Evolutionary conservation across 176 grass and related monocot genomes (phyloP).

Genomic region (Bromus sterilis): DNA sequence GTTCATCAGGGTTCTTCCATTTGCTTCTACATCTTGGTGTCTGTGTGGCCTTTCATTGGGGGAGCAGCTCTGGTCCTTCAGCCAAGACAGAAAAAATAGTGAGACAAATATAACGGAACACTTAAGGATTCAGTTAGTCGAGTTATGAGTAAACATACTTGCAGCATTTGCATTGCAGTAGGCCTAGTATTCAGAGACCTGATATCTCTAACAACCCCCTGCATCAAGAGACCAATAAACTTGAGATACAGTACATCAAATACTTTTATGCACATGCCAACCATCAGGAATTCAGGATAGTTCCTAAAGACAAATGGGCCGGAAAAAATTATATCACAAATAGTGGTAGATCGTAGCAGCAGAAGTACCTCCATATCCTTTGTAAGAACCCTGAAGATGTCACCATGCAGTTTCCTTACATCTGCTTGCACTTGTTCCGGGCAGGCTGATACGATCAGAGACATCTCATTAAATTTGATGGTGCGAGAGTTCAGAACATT

Average conservation of each 20-base stretch:
- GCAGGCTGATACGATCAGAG: constrained; percentile 42
- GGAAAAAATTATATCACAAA: background rate
- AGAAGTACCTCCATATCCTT: constrained; percentile 60
- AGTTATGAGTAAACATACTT: constrained; percentile 30
- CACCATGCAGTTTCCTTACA: constrained; percentile 50
- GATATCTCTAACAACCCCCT: constrained; percentile 46
- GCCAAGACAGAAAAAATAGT: background rate
- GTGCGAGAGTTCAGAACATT: constrained; percentile 36
- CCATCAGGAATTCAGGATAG: constrained; percentile 8
- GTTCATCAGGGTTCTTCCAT: constrained; percentile 15
- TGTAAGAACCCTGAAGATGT: constrained; percentile 44
- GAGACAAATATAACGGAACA: constrained; percentile 7
- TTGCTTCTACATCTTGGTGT: constrained; percentile 15
- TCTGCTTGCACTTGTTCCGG: constrained; percentile 41
- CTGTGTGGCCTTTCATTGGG: constrained; percentile 7
- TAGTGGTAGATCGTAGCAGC: background rate
- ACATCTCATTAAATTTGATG: constrained; percentile 66
- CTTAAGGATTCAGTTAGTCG: background rate
- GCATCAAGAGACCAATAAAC: constrained; percentile 17
- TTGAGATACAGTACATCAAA: background rate
- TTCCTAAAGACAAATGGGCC: background rate
- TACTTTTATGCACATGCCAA: background rate
- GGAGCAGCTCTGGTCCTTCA: constrained; percentile 24
- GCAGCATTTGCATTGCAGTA: constrained; percentile 24
- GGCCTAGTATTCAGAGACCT: constrained; percentile 40